Evolutionary conservation across 2,329 filamentous ascomycete genomes (phyloP).

Genomic region (Verticillium nonalfalfae): DNA sequence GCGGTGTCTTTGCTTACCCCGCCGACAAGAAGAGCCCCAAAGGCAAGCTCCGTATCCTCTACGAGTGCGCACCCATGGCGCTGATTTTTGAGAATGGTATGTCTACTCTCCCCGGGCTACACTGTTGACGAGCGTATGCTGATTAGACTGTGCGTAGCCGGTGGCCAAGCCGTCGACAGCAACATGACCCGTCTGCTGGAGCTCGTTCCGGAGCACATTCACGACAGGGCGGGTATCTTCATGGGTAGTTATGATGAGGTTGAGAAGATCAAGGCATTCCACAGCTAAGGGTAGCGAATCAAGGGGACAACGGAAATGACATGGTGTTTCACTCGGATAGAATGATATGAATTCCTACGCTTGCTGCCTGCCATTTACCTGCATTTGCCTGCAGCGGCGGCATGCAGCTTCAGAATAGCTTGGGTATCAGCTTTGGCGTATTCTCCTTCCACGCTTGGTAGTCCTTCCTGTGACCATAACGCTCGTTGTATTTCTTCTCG

Average conservation of each 20-base stretch:
- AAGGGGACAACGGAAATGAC: neutral
- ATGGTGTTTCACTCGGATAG: neutral
- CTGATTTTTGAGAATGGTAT: slow-evolving; percentile 97
- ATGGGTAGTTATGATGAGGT: slow-evolving; percentile 92
- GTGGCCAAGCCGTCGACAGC: slow-evolving; percentile 86
- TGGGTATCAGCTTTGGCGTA: slow-evolving; percentile 59
- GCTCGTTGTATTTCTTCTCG: slow-evolving; percentile 62
- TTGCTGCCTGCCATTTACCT: neutral
- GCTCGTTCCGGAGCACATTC: slow-evolving; percentile 84
- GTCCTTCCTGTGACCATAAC: slow-evolving; percentile 56
- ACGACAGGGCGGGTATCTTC: slow-evolving; percentile 93
- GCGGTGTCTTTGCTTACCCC: slow-evolving; percentile 95
- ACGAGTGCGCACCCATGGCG: slow-evolving; percentile 98
- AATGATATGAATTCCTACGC: neutral
- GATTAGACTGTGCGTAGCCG: slow-evolving; percentile 50
- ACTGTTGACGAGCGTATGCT: slow-evolving; percentile 11
- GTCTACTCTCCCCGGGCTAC: slow-evolving; percentile 22
- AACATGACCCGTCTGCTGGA: slow-evolving; percentile 88
- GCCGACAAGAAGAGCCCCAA: slow-evolving; percentile 98
- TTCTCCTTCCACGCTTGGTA: slow-evolving; percentile 63
- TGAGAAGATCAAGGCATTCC: slow-evolving; percentile 85
- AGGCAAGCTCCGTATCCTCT: slow-evolving; percentile 94
- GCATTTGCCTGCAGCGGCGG: neutral
- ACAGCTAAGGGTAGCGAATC: slow-evolving; percentile 42
- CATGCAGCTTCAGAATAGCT: slow-evolving; percentile 32